Evolutionary conservation across 371 early-diverging fungal genomes (phyloP).

Genomic region (Fennellomyces sp.): DNA sequence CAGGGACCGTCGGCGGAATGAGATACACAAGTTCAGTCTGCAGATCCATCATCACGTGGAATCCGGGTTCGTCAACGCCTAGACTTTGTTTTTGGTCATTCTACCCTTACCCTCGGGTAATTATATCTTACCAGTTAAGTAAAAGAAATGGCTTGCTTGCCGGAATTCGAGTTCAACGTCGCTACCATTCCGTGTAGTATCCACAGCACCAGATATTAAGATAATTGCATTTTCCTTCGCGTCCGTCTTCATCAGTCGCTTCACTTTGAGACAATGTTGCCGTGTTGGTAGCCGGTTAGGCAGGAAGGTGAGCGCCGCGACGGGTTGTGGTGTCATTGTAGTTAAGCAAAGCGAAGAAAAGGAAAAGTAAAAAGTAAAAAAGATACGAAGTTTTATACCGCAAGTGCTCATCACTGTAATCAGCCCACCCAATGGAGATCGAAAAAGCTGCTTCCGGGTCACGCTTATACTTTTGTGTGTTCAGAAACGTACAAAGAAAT

Average conservation of each 20-base stretch:
- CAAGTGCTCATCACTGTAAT: too few relatives aligned
- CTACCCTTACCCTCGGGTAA: too few relatives aligned
- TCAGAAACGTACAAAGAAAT: not conserved
- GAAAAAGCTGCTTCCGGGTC: not conserved
- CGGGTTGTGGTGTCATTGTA: slow-evolving; percentile 30
- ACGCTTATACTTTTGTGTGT: not conserved
- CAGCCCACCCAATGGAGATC: not conserved
- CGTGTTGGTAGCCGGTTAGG: slow-evolving; percentile 24
- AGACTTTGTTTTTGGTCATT: not conserved
- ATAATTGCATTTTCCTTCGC: slow-evolving; percentile 21
- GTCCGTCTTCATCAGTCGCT: slow-evolving; percentile 1
- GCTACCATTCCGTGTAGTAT: slow-evolving; percentile 47
- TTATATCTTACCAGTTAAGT: slow-evolving; percentile 46
- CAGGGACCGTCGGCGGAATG: slow-evolving; percentile 47
- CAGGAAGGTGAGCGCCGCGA: not conserved
- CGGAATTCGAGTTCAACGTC: slow-evolving; percentile 58
- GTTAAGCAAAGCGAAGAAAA: not conserved
- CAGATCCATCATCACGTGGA: slow-evolving; percentile 48
- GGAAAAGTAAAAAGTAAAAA: not conserved
- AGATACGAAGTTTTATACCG: too few relatives aligned
- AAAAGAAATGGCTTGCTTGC: slow-evolving; percentile 62
- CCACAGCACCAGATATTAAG: slow-evolving; percentile 36
- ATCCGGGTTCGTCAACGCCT: slow-evolving; percentile 58
- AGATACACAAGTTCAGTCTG: slow-evolving; percentile 36
- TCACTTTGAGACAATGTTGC: slow-evolving; percentile 25